Evolutionary conservation across 495 filamentous ascomycete species (phyloP).

Genomic region (Penicillium coffeae): DNA sequence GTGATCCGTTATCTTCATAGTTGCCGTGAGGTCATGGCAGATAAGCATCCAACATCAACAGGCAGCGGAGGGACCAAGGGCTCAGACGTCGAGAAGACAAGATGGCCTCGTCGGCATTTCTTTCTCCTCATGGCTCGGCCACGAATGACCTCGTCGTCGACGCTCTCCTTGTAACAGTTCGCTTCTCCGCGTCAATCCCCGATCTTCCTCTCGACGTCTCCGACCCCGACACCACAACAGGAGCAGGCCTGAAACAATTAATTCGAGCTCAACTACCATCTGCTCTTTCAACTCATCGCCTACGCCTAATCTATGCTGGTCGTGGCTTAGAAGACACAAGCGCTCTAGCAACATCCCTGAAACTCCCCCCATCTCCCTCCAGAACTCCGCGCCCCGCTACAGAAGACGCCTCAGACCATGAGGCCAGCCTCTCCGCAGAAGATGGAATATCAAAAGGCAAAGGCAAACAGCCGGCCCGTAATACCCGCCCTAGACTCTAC

Average conservation of each 20-base stretch:
- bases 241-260: slow-evolving; percentile 70
- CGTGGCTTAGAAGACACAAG: slow-evolving; percentile 72
- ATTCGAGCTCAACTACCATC: slow-evolving; percentile 70
- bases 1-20: background rate
- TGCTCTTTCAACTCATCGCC: slow-evolving; percentile 56
- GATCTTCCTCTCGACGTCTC: slow-evolving; percentile 77
- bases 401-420: slow-evolving; percentile 31
- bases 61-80: background rate
- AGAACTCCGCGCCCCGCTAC: slow-evolving; percentile 22
- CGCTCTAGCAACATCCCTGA: slow-evolving; percentile 62
- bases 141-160: slow-evolving; percentile 25
- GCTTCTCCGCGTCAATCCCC: slow-evolving; percentile 79
- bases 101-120: slow-evolving; percentile 18
- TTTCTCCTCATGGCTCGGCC: slow-evolving; percentile 12
- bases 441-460: slow-evolving; percentile 39
- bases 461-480: slow-evolving; percentile 52
- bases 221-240: slow-evolving; percentile 61
- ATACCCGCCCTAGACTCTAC: slow-evolving; percentile 55
- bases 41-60: background rate
- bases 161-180: slow-evolving; percentile 70
- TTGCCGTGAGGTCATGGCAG: background rate
- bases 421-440: slow-evolving; percentile 8
- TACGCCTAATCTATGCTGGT: slow-evolving; percentile 85
- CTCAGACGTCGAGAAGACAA: background rate
- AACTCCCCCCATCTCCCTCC: slow-evolving; percentile 51